Conservation (phyloP, 2,329 filamentous ascomycete species). For the Trichoderma asperellum region DNA sequence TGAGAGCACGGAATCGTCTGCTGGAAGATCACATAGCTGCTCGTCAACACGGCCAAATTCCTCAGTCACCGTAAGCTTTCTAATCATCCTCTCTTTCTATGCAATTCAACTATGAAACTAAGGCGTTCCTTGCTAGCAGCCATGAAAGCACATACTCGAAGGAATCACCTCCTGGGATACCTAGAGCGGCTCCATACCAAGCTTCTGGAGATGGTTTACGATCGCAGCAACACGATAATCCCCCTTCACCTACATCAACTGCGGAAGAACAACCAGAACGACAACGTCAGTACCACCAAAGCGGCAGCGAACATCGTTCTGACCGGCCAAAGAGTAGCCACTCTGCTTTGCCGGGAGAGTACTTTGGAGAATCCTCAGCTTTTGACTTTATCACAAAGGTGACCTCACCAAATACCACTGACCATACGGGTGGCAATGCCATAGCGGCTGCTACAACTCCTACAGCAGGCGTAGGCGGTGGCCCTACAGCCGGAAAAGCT, state of each 20-base stretch:
- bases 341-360: constrained; percentile 20
- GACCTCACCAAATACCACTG: constrained; percentile 14
- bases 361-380: constrained; percentile 21
- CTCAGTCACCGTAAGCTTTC: constrained; percentile 19
- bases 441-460: background rate
- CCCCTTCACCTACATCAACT: constrained; percentile 6
- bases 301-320: background rate
- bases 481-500: background rate
- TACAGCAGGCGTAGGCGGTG: background rate
- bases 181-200: background rate
- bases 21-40: constrained; percentile 21
- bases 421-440: background rate
- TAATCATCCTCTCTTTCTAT: background rate
- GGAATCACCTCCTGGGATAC: background rate
- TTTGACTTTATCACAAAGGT: constrained; percentile 23
- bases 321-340: constrained; percentile 16
- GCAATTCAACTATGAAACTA: background rate
- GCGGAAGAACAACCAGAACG: background rate
- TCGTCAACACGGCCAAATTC: background rate
- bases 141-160: constrained; percentile 19
- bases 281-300: background rate
- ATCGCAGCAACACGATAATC: background rate
- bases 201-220: background rate
- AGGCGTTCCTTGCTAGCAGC: background rate
- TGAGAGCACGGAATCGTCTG: constrained; percentile 21